Evolutionary conservation across 305 asterid genomes (phyloP), one percentile per base, ranked within the genome.

Genomic region (Nicotiana rustica): DNA sequence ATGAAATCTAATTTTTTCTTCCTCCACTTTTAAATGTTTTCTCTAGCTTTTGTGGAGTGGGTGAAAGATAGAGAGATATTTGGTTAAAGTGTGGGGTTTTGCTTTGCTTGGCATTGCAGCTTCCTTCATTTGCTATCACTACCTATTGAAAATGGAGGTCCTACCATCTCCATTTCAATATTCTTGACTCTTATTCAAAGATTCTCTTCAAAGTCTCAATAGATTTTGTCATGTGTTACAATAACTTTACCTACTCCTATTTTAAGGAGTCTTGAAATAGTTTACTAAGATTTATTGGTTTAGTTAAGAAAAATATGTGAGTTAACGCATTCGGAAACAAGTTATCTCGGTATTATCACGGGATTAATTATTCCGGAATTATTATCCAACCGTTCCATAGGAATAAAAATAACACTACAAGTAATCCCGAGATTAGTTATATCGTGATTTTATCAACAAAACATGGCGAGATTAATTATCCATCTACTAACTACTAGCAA

Each of bases 71-170:
- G 8, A 61, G 81, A 57, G 77, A 80, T 10, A 35, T 80, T 87
- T 85, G 88, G 91, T 88, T 68, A 18, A 85, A 33, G 84, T 85
- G 73, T 66, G 91, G 71, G 88, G 84, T 84, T 4, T 86, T 83
- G 89, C 89, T 86, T 89, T 90, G 92, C 92, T 89, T 89, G 87
- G 83, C 83, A 89, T 86, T 82, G 86, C 85, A 88, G 86, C 76
- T 83, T 87, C 80, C 77, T 84, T 90, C 88, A 88, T 87, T 89
- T 81, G 73, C 83, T 79, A 75, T 75, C 80, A 52, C 47, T 64
- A 76, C 64, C 66, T 76, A 76, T 55, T 76, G 6, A 29, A 76
- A 76, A 29, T 76, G 80, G 80, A 52, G 80, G 80, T 5, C 80
- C 80, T 76, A 76, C 80, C 66, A 2, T 76, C 80, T 55, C 47